These are phyloP conservation scores for Capronia coronata DNA, from an alignment of 2,329 filamentous ascomycete genomes.

Conservation along the genomic window DNA sequence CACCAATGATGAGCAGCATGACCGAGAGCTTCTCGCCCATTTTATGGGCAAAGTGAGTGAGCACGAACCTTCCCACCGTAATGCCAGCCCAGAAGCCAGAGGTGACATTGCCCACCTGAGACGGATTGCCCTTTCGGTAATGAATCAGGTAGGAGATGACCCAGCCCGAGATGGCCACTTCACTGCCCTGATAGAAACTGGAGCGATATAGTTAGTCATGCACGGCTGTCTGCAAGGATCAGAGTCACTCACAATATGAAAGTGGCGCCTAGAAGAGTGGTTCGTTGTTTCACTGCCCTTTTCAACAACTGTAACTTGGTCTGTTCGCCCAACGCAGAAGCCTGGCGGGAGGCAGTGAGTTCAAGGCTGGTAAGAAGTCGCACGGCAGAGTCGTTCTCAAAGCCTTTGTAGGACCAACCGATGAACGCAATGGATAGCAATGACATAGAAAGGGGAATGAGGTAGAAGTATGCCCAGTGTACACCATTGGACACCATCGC, in stretches of 20 bases:
- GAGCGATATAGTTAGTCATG: background rate
- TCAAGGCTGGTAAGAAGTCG: slow-evolving; percentile 41
- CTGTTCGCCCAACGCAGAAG: slow-evolving; percentile 28
- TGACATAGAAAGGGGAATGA: slow-evolving; percentile 56
- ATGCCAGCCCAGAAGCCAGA: slow-evolving; percentile 60
- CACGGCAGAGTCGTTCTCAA: slow-evolving; percentile 54
- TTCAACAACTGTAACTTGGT: slow-evolving; percentile 38
- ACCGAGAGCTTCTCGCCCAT: slow-evolving; percentile 68
- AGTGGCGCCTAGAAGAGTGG: slow-evolving; percentile 66
- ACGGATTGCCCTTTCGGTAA: slow-evolving; percentile 62
- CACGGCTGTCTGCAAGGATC: no score
- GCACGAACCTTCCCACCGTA: slow-evolving; percentile 65
- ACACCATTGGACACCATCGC: slow-evolving; percentile 57
- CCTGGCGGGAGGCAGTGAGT: slow-evolving; percentile 38
- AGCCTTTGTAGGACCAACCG: slow-evolving; percentile 63
- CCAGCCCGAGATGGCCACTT: slow-evolving; percentile 80
- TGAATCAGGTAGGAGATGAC: slow-evolving; percentile 77
- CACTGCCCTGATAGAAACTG: slow-evolving; percentile 69
- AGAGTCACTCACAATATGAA: slow-evolving; percentile 59
- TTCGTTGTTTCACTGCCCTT: slow-evolving; percentile 46
- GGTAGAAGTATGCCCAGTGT: slow-evolving; percentile 67
- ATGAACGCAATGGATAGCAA: slow-evolving; percentile 52
- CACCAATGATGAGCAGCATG: slow-evolving; percentile 54
- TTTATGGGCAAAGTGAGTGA: slow-evolving; percentile 59
- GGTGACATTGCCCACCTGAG: slow-evolving; percentile 71